phyloP scores from a whole-genome alignment of 2,329 filamentous ascomycete species.

The Pestalotiopsis sp. region DNA sequence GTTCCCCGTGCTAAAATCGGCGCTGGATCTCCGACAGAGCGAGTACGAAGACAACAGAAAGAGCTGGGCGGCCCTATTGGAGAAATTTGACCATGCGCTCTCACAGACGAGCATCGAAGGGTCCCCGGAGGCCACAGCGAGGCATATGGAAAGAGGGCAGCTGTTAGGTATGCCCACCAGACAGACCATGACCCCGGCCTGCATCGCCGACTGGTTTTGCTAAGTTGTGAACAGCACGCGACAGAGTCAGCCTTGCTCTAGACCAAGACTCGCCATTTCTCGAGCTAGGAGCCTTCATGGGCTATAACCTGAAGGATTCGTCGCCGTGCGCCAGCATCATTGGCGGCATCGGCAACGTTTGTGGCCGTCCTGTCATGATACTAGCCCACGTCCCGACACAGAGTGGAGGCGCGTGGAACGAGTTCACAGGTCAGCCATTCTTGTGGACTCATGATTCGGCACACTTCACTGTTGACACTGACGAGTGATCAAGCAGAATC shows the following conservation, averaged over 20 bases:
- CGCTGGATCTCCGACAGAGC: neutral
- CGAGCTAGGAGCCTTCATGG: conserved; percentile 38
- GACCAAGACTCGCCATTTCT: conserved; percentile 41
- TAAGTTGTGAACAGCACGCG: conserved; percentile 31
- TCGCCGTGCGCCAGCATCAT: conserved; percentile 38
- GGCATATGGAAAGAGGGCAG: neutral
- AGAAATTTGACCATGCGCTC: neutral
- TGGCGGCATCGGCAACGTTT: conserved; percentile 37
- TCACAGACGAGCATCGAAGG: neutral
- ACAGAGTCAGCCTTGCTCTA: conserved; percentile 36
- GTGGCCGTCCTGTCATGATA: conserved; percentile 38
- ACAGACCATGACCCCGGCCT: neutral
- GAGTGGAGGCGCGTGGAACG: conserved; percentile 45
- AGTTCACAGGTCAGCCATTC: conserved; percentile 28
- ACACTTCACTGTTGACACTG: neutral
- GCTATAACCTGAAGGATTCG: conserved; percentile 34
- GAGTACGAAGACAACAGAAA: neutral
- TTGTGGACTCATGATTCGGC: neutral
- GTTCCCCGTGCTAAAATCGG: neutral
- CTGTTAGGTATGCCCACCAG: neutral
- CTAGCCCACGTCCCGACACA: conserved; percentile 38
- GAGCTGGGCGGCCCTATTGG: neutral
- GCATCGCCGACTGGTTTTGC: neutral
- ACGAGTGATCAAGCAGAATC: conserved; percentile 35
- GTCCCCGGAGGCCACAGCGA: neutral